A percentile compares a stretch with the other conserved stretches of the same genome.
These are phyloP conservation scores for Fremontodendron californicum DNA, from an alignment of 345 rosid species.

Conservation along the genomic window DNA sequence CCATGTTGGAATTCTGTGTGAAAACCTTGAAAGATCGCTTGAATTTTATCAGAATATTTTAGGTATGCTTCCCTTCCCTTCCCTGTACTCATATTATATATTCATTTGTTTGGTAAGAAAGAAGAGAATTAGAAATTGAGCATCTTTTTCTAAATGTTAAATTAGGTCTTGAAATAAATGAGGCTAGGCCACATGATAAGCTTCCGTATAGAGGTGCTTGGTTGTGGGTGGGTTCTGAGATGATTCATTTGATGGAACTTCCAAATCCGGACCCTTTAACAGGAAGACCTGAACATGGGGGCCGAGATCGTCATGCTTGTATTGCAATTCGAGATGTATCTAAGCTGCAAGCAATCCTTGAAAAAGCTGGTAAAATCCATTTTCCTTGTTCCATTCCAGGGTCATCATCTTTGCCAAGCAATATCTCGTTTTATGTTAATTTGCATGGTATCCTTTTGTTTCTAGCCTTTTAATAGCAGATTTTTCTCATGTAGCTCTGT, in stretches of 20 bases:
- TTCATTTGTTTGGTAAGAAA: background rate
- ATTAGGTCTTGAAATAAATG: constrained; percentile 81
- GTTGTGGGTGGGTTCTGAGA: constrained; percentile 97
- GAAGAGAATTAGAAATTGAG: background rate
- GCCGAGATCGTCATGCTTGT: constrained; percentile 91
- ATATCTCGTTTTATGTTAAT: background rate
- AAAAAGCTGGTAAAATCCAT: constrained; percentile 57
- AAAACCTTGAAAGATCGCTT: constrained; percentile 78
- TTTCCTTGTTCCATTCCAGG: background rate
- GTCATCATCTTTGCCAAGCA: background rate
- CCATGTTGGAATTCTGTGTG: constrained; percentile 85
- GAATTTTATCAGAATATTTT: constrained; percentile 77
- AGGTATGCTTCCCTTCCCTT: constrained; percentile 34
- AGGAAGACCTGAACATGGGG: constrained; percentile 90
- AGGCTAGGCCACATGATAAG: constrained; percentile 91
- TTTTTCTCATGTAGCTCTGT: background rate
- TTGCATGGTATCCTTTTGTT: background rate
- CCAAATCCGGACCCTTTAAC: constrained; percentile 92
- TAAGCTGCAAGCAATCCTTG: constrained; percentile 63
- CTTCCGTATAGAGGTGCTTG: constrained; percentile 93
- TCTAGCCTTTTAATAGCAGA: background rate
- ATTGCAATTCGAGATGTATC: constrained; percentile 75
- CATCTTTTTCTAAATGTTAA: constrained; percentile 10
- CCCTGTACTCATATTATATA: background rate
- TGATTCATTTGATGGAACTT: constrained; percentile 99